phyloP scores from a whole-genome alignment of 441 rosid genomes.

The Eutrema salsugineum region DNA sequence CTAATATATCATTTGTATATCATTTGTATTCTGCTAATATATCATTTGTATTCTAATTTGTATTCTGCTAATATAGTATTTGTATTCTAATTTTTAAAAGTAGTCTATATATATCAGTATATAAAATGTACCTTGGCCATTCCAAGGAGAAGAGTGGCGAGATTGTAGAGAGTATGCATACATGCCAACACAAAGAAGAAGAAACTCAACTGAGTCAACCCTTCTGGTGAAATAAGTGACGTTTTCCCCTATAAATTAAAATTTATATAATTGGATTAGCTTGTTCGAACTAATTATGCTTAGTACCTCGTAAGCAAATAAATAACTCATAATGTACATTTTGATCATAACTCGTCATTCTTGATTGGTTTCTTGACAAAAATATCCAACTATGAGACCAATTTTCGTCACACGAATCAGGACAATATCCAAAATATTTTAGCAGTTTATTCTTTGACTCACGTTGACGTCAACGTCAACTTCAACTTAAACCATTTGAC shows the following conservation, averaged over 20 bases:
- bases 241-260: constrained; percentile 40
- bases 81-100: neutral
- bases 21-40: too few species aligned
- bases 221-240: constrained; percentile 50
- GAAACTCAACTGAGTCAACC: constrained; percentile 56
- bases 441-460: too few species aligned
- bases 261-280: neutral
- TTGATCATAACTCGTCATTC: neutral
- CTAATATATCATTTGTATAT: too few species aligned
- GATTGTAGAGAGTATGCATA: constrained; percentile 57
- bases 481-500: neutral
- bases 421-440: neutral
- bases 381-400: neutral
- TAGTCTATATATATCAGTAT: neutral
- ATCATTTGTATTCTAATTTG: too few species aligned
- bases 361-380: neutral
- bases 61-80: too few species aligned
- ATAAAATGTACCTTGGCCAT: constrained; percentile 53
- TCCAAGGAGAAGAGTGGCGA: constrained; percentile 58
- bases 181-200: constrained; percentile 67
- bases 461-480: neutral
- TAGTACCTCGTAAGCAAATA: neutral
- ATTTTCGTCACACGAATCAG: neutral
- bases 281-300: neutral
- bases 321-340: neutral